Evolutionary conservation across 176 grass and related monocot genomes (phyloP), one percentile per base, ranked within the genome.

Genomic region (Paspalum notatum): DNA sequence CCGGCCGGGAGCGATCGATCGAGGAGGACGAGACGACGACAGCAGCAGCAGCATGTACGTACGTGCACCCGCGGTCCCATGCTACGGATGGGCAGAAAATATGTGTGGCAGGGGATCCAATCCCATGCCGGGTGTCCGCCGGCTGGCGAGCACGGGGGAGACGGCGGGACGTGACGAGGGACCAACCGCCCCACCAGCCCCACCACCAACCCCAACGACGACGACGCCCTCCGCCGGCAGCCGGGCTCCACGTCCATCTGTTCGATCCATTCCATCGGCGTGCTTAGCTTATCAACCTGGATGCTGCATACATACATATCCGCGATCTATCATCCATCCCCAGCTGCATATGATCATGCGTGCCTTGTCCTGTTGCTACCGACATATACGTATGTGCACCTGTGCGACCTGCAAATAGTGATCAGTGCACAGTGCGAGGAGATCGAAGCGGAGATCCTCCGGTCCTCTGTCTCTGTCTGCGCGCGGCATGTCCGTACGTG

Each of bases 71-170:
- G 59, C 66, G 11, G 12, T 8, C 22, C 40, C 20, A 40, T 74
- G 42, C 51, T 0, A 47, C 25, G 67, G 64, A 68, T n/a, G 41
- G 14, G 14, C 61, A 18, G 18, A 7, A 71, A 71, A 57, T 57
- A 14, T 59, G 52, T 75, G 77, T 32, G 78, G 86, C 74, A 26
- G 56, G 32, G 32, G 32, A 32, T 32, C 32, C 32, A 43, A 88
- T 48, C 16, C 86, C 44, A 43, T 63, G 37, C 32, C 86, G 25
- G 78, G 70, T 63, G 64, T 62, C 72, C 32, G 64, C 74, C 15
- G 80, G 59, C 66, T 59, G 75, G 74, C 86, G 61, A 63, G 79
- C 72, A 84, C 81, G 75, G 47, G 38, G 52, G 71, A 6, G 26
- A 54, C 77, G 77, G 18, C 77, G 40, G 84, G 75, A 62, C 54